Conservation (phyloP, 768 basidiomycete genomes). For the Nidula microcarpa region DNA sequence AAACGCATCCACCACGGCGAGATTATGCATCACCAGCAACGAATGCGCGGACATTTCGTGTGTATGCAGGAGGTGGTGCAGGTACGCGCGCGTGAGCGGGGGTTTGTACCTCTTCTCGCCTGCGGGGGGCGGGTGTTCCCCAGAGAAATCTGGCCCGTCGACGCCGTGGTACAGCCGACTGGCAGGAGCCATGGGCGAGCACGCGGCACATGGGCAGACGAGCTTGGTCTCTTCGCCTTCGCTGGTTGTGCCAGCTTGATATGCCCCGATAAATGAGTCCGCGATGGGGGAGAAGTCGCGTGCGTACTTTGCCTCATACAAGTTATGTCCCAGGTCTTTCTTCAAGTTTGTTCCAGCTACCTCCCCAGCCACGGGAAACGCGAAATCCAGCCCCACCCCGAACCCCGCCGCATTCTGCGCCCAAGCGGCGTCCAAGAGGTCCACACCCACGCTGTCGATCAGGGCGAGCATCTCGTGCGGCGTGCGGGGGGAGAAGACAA, state of each 20-base stretch:
- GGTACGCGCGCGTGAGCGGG: not conserved
- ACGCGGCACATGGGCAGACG: slow-evolving; percentile 1
- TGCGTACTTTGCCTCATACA: slow-evolving; percentile 58
- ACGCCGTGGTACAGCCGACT: not conserved
- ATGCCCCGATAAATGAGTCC: slow-evolving; percentile 45
- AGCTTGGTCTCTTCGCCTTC: slow-evolving; percentile 16
- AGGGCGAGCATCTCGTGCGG: slow-evolving; percentile 78
- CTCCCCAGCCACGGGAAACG: slow-evolving; percentile 46
- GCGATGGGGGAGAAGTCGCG: slow-evolving; percentile 60
- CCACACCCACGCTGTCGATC: slow-evolving; percentile 62
- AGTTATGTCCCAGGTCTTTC: slow-evolving; percentile 63
- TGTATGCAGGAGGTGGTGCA: not conserved
- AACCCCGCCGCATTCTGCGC: slow-evolving; percentile 62
- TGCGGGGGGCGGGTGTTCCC: not conserved
- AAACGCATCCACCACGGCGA: not conserved
- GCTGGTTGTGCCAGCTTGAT: slow-evolving; percentile 18
- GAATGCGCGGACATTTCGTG: not conserved
- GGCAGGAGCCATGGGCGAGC: not conserved
- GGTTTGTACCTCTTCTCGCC: not conserved
- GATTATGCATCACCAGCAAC: not conserved
- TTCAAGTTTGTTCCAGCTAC: slow-evolving; percentile 9
- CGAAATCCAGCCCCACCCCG: slow-evolving; percentile 78
- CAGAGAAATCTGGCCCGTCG: not conserved
- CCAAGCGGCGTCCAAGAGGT: slow-evolving; percentile 76
- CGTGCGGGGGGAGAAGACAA: slow-evolving; percentile 50